Conservation (phyloP, 441 rosid species). For the Pelargonium cotyledonis region DNA sequence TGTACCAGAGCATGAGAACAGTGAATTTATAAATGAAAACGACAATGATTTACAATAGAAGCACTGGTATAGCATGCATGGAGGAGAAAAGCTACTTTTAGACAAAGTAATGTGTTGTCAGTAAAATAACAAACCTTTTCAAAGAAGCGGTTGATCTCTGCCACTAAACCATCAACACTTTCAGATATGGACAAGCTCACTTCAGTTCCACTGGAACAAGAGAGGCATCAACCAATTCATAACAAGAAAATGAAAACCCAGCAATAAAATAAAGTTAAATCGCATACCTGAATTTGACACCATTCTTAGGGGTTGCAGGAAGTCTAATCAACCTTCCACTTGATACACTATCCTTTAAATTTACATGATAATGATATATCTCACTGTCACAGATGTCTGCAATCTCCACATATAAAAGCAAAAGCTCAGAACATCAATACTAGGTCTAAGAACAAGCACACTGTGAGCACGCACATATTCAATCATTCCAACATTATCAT, state of each 20-base stretch:
- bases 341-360: conserved; percentile 42
- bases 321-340: conserved; percentile 41
- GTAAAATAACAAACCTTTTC: conserved; percentile 47
- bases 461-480: background rate
- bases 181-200: conserved; percentile 45
- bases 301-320: conserved; percentile 66
- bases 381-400: conserved; percentile 56
- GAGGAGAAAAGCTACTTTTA: background rate
- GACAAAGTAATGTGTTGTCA: background rate
- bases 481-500: background rate
- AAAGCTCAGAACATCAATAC: background rate
- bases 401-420: conserved; percentile 13
- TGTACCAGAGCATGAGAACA: conserved; percentile 2
- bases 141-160: conserved; percentile 37
- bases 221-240: conserved; percentile 11
- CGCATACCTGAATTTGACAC: conserved; percentile 59
- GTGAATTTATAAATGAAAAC: background rate
- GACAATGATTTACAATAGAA: background rate
- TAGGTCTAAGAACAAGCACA: background rate
- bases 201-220: conserved; percentile 65
- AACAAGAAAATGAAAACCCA: background rate
- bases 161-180: conserved; percentile 37
- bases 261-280: conserved; percentile 5
- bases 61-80: background rate
- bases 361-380: conserved; percentile 45